phyloP scores from a whole-genome alignment of 164 flowering plant genomes.

The Piper betle region DNA sequence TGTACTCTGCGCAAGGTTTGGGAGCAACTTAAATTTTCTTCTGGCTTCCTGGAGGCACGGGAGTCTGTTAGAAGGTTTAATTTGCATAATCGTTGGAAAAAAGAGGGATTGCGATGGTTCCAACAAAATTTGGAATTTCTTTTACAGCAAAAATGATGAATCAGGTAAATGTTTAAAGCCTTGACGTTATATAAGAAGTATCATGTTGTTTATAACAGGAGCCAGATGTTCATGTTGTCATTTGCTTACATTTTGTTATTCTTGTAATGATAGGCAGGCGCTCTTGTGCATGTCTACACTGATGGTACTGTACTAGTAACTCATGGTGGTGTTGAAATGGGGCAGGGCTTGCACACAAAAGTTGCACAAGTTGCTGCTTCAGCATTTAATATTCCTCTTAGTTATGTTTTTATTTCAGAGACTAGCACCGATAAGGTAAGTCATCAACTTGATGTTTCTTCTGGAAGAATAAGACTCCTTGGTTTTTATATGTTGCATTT shows the following conservation, averaged over 20 bases:
- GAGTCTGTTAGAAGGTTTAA: conserved; percentile 57
- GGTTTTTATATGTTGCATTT: background rate
- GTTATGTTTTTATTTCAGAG: conserved; percentile 89
- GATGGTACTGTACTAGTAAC: conserved; percentile 97
- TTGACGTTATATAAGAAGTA: background rate
- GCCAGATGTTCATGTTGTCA: background rate
- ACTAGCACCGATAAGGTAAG: conserved; percentile 98
- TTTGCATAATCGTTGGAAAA: conserved; percentile 73
- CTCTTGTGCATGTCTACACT: conserved; percentile 93
- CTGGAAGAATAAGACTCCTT: background rate
- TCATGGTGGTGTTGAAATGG: conserved; percentile 99
- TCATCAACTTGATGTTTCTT: background rate
- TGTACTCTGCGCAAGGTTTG: conserved; percentile 58
- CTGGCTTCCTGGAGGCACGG: conserved; percentile 41
- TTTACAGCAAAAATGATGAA: conserved; percentile 84
- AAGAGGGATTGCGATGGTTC: conserved; percentile 89
- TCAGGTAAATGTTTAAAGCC: conserved; percentile 41
- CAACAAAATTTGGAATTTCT: conserved; percentile 92
- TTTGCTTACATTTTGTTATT: background rate
- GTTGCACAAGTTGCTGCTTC: conserved; percentile 97
- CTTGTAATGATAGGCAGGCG: conserved; percentile 61
- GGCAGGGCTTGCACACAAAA: conserved; percentile 98
- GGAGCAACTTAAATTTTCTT: conserved; percentile 66
- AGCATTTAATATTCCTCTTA: conserved; percentile 76
- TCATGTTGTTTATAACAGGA: background rate